Evolutionary conservation across 2,329 filamentous ascomycete species (phyloP).

Genomic region (Didymella lethalis): DNA sequence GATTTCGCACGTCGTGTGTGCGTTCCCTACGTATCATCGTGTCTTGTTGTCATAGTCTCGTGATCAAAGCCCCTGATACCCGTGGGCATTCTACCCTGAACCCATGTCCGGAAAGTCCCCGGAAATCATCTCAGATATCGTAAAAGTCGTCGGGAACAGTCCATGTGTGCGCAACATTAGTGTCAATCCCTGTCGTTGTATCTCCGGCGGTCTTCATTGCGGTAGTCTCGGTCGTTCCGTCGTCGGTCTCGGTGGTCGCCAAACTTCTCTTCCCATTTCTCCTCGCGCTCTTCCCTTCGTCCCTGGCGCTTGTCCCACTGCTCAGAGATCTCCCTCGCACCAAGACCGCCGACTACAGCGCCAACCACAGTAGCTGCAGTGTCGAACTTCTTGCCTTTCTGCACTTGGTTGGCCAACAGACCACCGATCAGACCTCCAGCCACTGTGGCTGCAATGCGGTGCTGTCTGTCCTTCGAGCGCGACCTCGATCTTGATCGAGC

Average conservation of each 20-base stretch:
- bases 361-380: constrained; percentile 44
- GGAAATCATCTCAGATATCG: background rate
- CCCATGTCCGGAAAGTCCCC: background rate
- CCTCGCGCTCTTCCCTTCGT: constrained; percentile 22
- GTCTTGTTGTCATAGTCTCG: background rate
- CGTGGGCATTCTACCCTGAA: background rate
- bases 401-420: constrained; percentile 34
- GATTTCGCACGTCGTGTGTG: constrained; percentile 7
- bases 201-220: constrained; percentile 2
- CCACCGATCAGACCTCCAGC: constrained; percentile 49
- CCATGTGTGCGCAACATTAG: background rate
- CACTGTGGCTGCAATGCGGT: constrained; percentile 37
- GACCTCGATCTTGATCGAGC: constrained; percentile 28
- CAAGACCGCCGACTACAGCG: constrained; percentile 47
- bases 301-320: constrained; percentile 29
- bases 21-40: background rate
- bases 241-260: constrained; percentile 15
- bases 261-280: constrained; percentile 19
- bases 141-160: background rate
- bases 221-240: constrained; percentile 12
- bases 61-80: constrained; percentile 10
- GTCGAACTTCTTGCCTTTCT: constrained; percentile 40
- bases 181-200: background rate
- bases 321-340: constrained; percentile 40
- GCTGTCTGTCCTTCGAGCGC: constrained; percentile 31